Evolutionary conservation across 2,329 filamentous ascomycete genomes (phyloP).

Genomic region (Pseudocercospora crystallina): DNA sequence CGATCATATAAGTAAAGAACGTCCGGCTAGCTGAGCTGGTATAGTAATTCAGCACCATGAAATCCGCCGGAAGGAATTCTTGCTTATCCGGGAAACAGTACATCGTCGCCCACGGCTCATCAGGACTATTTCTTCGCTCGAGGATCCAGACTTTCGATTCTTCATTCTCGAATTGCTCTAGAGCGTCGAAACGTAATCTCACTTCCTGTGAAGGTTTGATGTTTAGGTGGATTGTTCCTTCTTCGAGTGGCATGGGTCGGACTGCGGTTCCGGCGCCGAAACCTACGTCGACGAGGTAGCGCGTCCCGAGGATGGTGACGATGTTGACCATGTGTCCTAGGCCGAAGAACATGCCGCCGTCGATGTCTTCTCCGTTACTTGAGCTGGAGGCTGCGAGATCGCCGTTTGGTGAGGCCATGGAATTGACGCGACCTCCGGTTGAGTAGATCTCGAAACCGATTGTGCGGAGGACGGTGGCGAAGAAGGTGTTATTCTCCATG

Average conservation of each 20-base stretch:
- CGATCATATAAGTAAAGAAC: conserved; percentile 55
- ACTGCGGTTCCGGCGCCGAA: conserved; percentile 65
- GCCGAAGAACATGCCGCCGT: conserved; percentile 13
- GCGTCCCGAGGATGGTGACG: conserved; percentile 47
- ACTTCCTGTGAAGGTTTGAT: conserved; percentile 12
- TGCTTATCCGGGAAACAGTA: conserved; percentile 64
- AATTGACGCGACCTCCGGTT: conserved; percentile 41
- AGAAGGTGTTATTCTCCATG: conserved; percentile 59
- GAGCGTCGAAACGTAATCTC: conserved; percentile 20
- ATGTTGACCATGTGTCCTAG: conserved; percentile 46
- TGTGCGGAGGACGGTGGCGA: conserved; percentile 51
- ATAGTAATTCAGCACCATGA: conserved; percentile 58
- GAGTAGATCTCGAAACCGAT: conserved; percentile 50
- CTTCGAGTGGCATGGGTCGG: conserved; percentile 56
- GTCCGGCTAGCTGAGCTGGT: conserved; percentile 51
- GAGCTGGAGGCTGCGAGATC: conserved; percentile 25
- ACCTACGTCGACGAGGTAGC: conserved; percentile 61
- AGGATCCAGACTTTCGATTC: conserved; percentile 45
- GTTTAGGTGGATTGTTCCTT: conserved; percentile 37
- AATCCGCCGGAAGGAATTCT: conserved; percentile 63
- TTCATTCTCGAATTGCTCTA: conserved; percentile 23
- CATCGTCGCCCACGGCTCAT: conserved; percentile 54
- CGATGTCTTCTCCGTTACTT: too few relatives aligned
- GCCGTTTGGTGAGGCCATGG: conserved; percentile 12
- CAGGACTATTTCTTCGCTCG: conserved; percentile 30